A percentile compares a stretch with the other conserved stretches of the same genome.
Conservation (phyloP, 306 rosid species). For the Canavalia ensiformis region DNA sequence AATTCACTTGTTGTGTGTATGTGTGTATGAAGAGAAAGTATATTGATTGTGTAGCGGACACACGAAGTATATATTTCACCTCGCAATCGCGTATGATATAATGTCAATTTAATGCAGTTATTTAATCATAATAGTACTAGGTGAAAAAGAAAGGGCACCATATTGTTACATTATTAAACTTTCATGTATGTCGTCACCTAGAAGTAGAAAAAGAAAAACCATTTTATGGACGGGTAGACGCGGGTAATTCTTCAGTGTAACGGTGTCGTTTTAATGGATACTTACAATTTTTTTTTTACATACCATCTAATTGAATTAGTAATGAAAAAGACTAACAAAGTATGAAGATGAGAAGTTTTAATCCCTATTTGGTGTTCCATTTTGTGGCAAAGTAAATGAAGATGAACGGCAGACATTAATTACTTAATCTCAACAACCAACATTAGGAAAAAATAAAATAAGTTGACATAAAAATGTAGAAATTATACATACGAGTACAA, state of each 20-base stretch:
- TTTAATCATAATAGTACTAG: not conserved
- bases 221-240: not conserved
- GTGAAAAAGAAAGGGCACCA: not conserved
- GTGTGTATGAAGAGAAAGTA: not conserved
- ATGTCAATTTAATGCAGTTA: slow-evolving; percentile 3
- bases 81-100: slow-evolving; percentile 6
- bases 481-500: not conserved
- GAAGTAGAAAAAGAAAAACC: not conserved
- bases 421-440: slow-evolving; percentile 11
- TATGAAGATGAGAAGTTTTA: slow-evolving; percentile 26
- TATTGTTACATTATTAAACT: not conserved
- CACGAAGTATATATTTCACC: slow-evolving; percentile 34
- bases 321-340: not conserved
- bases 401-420: not conserved
- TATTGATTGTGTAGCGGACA: slow-evolving; percentile 22
- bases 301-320: not conserved
- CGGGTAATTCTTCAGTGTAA: too few species aligned
- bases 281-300: not conserved
- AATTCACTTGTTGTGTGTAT: slow-evolving; percentile 3
- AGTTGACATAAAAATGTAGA: not conserved
- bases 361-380: not conserved
- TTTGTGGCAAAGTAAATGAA: slow-evolving; percentile 5
- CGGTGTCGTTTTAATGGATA: not conserved
- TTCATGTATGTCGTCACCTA: not conserved
- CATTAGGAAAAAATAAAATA: not conserved